Conservation (phyloP, 2,329 filamentous ascomycete genomes). For the Claviceps paspali region DNA sequence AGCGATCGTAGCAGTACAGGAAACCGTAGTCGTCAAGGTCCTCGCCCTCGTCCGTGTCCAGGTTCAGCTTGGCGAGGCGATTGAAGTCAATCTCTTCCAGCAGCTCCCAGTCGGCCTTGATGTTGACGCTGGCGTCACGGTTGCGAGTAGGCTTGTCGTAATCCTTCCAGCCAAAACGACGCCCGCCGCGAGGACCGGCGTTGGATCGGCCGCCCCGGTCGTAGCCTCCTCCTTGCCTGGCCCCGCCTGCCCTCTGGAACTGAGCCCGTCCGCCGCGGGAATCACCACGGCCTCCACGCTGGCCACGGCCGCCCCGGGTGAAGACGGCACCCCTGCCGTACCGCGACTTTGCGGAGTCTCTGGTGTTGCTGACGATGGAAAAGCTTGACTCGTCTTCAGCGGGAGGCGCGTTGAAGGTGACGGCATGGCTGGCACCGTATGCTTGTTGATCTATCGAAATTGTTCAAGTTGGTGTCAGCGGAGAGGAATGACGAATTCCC, state of each 20-base stretch:
- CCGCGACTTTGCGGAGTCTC: constrained; percentile 70
- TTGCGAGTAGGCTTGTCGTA: constrained; percentile 96
- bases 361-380: constrained; percentile 91
- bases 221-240: constrained; percentile 48
- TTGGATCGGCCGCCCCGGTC: constrained; percentile 58
- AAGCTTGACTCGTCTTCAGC: constrained; percentile 95
- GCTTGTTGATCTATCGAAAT: constrained; percentile 68
- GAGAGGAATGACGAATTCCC: not conserved
- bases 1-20: constrained; percentile 95
- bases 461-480: not conserved
- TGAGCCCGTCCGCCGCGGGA: constrained; percentile 42
- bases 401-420: constrained; percentile 76
- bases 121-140: constrained; percentile 88
- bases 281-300: constrained; percentile 51
- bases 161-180: constrained; percentile 96
- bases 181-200: constrained; percentile 54
- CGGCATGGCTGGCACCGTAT: constrained; percentile 78
- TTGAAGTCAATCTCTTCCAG: constrained; percentile 98
- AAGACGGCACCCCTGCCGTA: constrained; percentile 85
- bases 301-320: constrained; percentile 65
- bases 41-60: constrained; percentile 88
- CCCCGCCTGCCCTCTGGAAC: constrained; percentile 59
- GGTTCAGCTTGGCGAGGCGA: constrained; percentile 84
- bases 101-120: constrained; percentile 90
- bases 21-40: constrained; percentile 93